phyloP scores from a whole-genome alignment of 2,329 filamentous ascomycete species.

The Neurospora sp. region DNA sequence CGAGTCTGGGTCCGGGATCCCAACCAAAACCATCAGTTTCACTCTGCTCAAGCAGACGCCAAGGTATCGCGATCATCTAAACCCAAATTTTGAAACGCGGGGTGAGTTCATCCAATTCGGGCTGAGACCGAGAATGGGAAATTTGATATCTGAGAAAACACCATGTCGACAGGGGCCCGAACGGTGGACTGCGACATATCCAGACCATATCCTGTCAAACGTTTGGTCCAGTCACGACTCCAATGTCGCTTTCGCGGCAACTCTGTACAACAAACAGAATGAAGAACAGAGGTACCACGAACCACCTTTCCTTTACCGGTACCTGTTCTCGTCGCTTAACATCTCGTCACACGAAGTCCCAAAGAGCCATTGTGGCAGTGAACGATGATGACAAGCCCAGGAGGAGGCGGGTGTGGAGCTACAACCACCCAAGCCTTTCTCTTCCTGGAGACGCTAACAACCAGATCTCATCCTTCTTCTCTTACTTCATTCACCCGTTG shows the following conservation, averaged over 20 bases:
- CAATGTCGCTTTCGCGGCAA: too few species aligned
- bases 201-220: not conserved
- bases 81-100: not conserved
- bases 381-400: not conserved
- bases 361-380: not conserved
- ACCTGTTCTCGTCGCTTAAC: not conserved
- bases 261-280: not conserved
- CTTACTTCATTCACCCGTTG: not conserved
- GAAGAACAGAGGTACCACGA: not conserved
- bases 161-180: not conserved
- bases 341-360: not conserved
- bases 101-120: not conserved
- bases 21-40: not conserved
- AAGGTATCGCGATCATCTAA: not conserved
- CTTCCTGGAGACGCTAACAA: not conserved
- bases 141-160: not conserved
- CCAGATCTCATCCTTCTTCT: not conserved
- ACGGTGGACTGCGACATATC: not conserved
- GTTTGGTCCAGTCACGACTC: too few species aligned
- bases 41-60: not conserved
- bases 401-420: not conserved
- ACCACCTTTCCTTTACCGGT: not conserved
- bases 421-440: not conserved
- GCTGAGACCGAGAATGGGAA: not conserved
- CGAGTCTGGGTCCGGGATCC: not conserved